These are phyloP conservation scores for Fistulifera solaris DNA, from an alignment of 108 stramenopile genomes.

Conservation along the genomic window DNA sequence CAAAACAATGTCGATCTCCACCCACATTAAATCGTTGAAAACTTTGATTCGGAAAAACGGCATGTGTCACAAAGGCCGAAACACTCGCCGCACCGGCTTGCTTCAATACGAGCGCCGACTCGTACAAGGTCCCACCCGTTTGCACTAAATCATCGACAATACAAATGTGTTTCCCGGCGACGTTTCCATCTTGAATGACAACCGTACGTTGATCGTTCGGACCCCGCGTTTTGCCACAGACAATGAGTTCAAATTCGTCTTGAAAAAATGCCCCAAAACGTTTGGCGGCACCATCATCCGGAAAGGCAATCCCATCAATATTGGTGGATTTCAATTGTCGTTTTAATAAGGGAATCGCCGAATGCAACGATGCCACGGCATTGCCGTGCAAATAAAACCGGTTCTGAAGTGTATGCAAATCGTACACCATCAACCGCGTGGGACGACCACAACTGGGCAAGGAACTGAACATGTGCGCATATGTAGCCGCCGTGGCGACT, in stretches of 20 bases:
- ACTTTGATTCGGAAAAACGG: slow-evolving; percentile 73
- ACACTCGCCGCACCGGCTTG: slow-evolving; percentile 68
- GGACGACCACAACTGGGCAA: slow-evolving; percentile 76
- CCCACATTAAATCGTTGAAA: slow-evolving; percentile 70
- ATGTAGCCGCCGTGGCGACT: slow-evolving; percentile 85
- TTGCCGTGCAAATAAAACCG: slow-evolving; percentile 73
- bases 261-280: slow-evolving; percentile 73
- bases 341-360: slow-evolving; percentile 71
- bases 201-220: slow-evolving; percentile 38
- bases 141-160: slow-evolving; percentile 89
- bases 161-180: slow-evolving; percentile 41
- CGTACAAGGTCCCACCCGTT: slow-evolving; percentile 89
- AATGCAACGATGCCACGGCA: slow-evolving; percentile 69
- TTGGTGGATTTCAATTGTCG: slow-evolving; percentile 20
- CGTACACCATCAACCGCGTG: slow-evolving; percentile 82
- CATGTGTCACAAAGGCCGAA: slow-evolving; percentile 73
- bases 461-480: slow-evolving; percentile 79
- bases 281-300: slow-evolving; percentile 90
- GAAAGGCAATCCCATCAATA: slow-evolving; percentile 76
- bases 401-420: slow-evolving; percentile 85
- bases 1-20: slow-evolving; percentile 74
- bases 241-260: slow-evolving; percentile 50
- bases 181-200: slow-evolving; percentile 54
- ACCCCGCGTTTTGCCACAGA: slow-evolving; percentile 74
- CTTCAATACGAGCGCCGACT: slow-evolving; percentile 63